Conservation (phyloP, 441 rosid genomes). For the Syzygium malaccense region DNA sequence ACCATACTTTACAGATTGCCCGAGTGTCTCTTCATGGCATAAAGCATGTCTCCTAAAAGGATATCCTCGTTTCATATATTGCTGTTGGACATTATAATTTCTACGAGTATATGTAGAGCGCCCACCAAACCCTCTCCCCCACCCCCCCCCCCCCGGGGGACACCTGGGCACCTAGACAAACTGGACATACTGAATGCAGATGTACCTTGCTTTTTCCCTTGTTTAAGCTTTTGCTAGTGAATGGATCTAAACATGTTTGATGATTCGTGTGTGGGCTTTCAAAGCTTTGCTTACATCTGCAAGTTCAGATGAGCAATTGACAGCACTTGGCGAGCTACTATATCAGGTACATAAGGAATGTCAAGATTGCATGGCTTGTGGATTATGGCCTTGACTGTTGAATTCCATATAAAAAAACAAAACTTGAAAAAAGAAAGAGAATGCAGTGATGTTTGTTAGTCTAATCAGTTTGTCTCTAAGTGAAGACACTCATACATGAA, state of each 20-base stretch:
- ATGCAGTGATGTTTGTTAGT: not conserved
- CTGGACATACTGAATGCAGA: not conserved
- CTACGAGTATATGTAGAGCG: not conserved
- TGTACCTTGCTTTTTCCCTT: not conserved
- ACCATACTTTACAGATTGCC: not conserved
- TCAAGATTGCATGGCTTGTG: not conserved
- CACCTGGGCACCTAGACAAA: not conserved
- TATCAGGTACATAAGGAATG: conserved; percentile 60
- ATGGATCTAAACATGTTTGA: not conserved
- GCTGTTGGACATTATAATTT: not conserved
- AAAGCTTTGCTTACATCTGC: conserved; percentile 89
- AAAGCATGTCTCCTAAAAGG: not conserved
- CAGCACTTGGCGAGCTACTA: conserved; percentile 88
- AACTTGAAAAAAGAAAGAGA: not conserved
- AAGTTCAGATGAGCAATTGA: conserved; percentile 83
- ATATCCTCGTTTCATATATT: not conserved
- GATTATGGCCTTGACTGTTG: not conserved
- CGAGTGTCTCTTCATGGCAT: not conserved
- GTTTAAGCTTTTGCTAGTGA: not conserved
- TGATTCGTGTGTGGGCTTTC: conserved; percentile 48
- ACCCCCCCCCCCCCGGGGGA: not conserved
- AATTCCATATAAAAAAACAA: not conserved
- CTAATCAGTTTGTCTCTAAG: not conserved
- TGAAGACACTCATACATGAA: not conserved
- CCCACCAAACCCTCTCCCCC: no score